Conservation (phyloP, 2,329 filamentous ascomycete species). For the Ramularia endophylla region DNA sequence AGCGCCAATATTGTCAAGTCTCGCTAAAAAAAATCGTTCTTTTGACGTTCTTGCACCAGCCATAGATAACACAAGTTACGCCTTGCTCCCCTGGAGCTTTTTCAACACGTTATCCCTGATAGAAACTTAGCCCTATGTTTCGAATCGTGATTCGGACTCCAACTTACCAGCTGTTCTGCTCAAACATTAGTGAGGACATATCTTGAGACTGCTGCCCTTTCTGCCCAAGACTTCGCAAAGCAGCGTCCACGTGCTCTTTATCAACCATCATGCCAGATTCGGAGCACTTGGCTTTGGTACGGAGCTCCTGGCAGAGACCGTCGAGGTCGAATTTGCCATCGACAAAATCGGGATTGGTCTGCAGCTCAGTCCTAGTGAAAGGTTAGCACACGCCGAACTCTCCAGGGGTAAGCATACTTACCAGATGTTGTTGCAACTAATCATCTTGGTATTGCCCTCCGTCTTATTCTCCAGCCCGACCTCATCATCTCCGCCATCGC, state of each 20-base stretch:
- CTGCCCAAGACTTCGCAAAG: constrained; percentile 40
- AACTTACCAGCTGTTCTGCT: too few relatives aligned
- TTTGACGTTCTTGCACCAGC: too few relatives aligned
- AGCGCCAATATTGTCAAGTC: too few relatives aligned
- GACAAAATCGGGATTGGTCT: constrained; percentile 80
- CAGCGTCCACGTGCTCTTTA: constrained; percentile 75
- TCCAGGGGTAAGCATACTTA: too few relatives aligned
- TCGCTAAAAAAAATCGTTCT: too few relatives aligned
- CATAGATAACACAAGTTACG: constrained; percentile 5
- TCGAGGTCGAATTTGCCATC: constrained; percentile 92
- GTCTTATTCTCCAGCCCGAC: constrained; percentile 22
- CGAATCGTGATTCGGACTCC: too few relatives aligned
- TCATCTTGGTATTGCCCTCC: constrained; percentile 47
- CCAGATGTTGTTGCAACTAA: constrained; percentile 92
- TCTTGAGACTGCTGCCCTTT: constrained; percentile 16
- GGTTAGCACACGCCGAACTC: too few relatives aligned
- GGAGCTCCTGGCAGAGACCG: constrained; percentile 82
- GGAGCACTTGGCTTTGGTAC: constrained; percentile 93
- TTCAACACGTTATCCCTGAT: constrained; percentile 11
- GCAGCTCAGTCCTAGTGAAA: constrained; percentile 74
- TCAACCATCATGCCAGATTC: constrained; percentile 85
- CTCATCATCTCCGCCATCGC: constrained; percentile 65
- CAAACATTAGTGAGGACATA: too few relatives aligned
- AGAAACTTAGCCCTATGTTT: too few relatives aligned
- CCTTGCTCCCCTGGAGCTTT: constrained; percentile 10